Evolutionary conservation across 768 basidiomycete genomes (phyloP).

Genomic region (Tephrocybe sp.): DNA sequence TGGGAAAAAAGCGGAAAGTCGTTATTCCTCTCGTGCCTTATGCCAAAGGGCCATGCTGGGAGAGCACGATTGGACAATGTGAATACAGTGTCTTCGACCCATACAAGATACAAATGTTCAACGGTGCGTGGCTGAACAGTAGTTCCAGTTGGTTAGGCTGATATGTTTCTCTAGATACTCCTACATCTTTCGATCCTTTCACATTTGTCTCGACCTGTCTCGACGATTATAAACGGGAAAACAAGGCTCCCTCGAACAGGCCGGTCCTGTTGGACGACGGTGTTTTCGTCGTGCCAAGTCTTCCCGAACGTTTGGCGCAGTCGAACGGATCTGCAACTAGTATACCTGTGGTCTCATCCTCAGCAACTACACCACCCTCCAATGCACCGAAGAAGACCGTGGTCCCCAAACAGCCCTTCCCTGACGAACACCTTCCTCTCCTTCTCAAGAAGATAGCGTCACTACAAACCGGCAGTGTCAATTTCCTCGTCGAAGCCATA

Average conservation of each 20-base stretch:
- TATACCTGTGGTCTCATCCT: slow-evolving; percentile 13
- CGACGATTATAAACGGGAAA: slow-evolving; percentile 34
- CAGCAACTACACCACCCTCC: slow-evolving; percentile 15
- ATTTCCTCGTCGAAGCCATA: slow-evolving; percentile 70
- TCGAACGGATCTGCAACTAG: slow-evolving; percentile 15
- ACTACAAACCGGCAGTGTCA: slow-evolving; percentile 61
- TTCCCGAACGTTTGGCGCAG: slow-evolving; percentile 37
- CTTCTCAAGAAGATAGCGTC: slow-evolving; percentile 64
- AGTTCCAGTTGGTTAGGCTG: neutral
- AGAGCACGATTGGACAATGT: slow-evolving; percentile 63
- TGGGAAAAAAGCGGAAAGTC: slow-evolving; percentile 71
- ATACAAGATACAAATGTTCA: slow-evolving; percentile 81
- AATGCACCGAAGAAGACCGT: slow-evolving; percentile 29
- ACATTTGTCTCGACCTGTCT: slow-evolving; percentile 57
- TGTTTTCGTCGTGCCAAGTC: slow-evolving; percentile 46
- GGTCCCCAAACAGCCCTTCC: slow-evolving; percentile 62
- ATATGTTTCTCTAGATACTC: slow-evolving; percentile 51
- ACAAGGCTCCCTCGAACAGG: slow-evolving; percentile 19
- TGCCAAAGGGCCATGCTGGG: slow-evolving; percentile 83
- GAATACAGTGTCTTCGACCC: slow-evolving; percentile 68
- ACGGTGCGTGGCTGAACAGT: slow-evolving; percentile 50
- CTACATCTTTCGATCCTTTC: slow-evolving; percentile 77
- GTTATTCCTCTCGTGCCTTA: slow-evolving; percentile 81
- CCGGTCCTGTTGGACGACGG: slow-evolving; percentile 20
- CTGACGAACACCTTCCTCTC: slow-evolving; percentile 59